Evolutionary conservation across 768 basidiomycete genomes (phyloP), one percentile per base, ranked within the genome.

Genomic region (Suillus placidus): DNA sequence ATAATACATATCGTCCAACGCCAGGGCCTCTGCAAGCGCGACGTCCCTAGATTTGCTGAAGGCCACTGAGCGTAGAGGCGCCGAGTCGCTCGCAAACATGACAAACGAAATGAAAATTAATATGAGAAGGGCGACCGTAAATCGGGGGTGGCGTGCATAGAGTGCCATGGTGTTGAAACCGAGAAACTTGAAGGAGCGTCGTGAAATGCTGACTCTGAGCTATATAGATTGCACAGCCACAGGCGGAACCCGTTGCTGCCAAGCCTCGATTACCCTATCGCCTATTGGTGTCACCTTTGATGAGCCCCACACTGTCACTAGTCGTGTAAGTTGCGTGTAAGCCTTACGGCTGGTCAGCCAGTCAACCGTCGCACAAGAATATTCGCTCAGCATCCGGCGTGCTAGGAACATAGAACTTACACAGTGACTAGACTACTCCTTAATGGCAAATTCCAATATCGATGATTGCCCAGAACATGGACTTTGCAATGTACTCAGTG

Each of bases 1-100:
- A 68, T 88, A 88, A 10, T 70, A 57, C 2, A 49, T 2, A 32
- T 76, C 77, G 42, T 76, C 75, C 23, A 67, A 20, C 32, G 52
- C 62, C 14, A 76, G 51, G 2, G 34, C 49, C 9, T 69, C 66
- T 34, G 45, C 56, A 13, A 76, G 68, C 30, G n/a, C 5, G 26
- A 20, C 4, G 23, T 57, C 9, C 12, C 12, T 8, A 43, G 23
- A 43, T 23, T 47, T 62, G 43, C 43, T 12, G 57, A 70, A 65
- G 38, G 63, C 54, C 43, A 60, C 13, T 10, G 71, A 38, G 47
- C 26, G 20, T n/a, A 49, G n/a, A 1, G 67, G 35, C 5, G 26
- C 4, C 4, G 66, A 34, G 32, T 67, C 61, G 58, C 71, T 72
- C 35, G 66, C 68, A 35, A 78, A 77, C 32, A 76, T 64, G 55